A percentile compares a stretch with the other conserved stretches of the same genome.
Conservation (phyloP, 352 stramenopile genomes). For the Globisporangium cederbergense region DNA sequence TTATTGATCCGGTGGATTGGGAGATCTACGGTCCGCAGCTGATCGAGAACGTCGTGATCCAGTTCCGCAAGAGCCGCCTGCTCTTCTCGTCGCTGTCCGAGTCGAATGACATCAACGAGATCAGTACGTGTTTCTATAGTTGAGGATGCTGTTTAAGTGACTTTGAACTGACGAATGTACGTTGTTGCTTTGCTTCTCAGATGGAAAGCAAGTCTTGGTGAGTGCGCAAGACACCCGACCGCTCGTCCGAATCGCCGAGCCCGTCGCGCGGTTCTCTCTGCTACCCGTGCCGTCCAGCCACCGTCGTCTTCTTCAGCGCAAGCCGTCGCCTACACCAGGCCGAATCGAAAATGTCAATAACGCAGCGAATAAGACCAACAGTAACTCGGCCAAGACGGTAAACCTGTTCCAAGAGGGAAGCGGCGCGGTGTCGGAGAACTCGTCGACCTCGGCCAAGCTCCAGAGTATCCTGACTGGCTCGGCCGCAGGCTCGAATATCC, state of each 20-base stretch:
- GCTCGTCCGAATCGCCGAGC: constrained; percentile 67
- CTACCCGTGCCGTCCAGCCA: constrained; percentile 62
- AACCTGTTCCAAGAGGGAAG: constrained; percentile 40
- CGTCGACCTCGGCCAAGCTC: constrained; percentile 40
- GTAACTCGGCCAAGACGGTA: constrained; percentile 25
- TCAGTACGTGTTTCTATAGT: constrained; percentile 48
- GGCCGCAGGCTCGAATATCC: constrained; percentile 56
- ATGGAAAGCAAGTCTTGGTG: constrained; percentile 73
- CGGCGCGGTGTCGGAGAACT: constrained; percentile 15
- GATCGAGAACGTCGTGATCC: constrained; percentile 82
- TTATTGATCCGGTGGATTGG: constrained; percentile 86
- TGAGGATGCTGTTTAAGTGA: background rate
- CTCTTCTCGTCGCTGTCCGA: constrained; percentile 85
- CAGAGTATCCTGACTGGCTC: constrained; percentile 69
- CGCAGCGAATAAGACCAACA: constrained; percentile 24
- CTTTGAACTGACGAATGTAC: background rate
- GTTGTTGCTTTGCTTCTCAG: constrained; percentile 24
- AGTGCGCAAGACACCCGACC: constrained; percentile 63
- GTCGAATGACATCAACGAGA: constrained; percentile 82
- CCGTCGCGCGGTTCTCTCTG: constrained; percentile 76
- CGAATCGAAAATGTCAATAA: background rate
- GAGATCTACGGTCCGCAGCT: constrained; percentile 86
- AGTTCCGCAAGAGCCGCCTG: constrained; percentile 82
- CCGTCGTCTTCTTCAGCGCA: constrained; percentile 54
- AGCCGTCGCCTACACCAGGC: constrained; percentile 22